Base-by-base conservation (phyloP, 805 yeast species). In the Wickerhamiella kurtzmanii region DNA sequence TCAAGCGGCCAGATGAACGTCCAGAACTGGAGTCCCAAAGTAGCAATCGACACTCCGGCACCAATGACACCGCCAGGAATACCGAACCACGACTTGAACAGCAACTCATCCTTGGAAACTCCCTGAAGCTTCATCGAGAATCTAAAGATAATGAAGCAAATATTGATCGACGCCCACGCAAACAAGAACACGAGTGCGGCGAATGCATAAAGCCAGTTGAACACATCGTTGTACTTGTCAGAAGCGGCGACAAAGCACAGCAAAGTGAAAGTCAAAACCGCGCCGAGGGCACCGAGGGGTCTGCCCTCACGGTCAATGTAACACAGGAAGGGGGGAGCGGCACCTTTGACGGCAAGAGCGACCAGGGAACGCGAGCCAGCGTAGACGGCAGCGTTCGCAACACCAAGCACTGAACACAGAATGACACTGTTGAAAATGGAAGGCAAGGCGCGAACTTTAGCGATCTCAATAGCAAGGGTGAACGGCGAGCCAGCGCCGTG, bases 1-100 rank as follows among this genome's bases (percentile, higher is more conserved):
- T 43, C 45, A 65, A 77, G 59, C 46, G 94, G 95, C 72, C 71
- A 82, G 42, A 82, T 65, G 16, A 89, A 87, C 51, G 80, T 71
- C 85, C 88, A 85, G 69, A 84, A 82, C 67, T 83, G 89, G 28
- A 87, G 83, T 46, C 75, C 65, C 49, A 85, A 68, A 50, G 83
- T 79, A 47, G 80, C 61, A 35, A 73, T 35, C 61, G 79, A 77
- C 59, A 85, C 64, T 21, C 64, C 50, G 15, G 75, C 60, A 49
- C 89, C 92, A 61, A 73, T 74, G 53, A 62, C 63, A 0, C 94
- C 79, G 44, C 94, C 94, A 53, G 61, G 64, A 36, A 79, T 64
- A 57, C 95, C 95, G 43, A 74, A 67, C 50, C 79, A 81, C 5
- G 94, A 73, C 40, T 66, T 67, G 64, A 76, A 85, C 0, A 82